Evolutionary conservation across 768 basidiomycete genomes (phyloP), one percentile per base, ranked within the genome.

Genomic region (Cubamyces lactineus): DNA sequence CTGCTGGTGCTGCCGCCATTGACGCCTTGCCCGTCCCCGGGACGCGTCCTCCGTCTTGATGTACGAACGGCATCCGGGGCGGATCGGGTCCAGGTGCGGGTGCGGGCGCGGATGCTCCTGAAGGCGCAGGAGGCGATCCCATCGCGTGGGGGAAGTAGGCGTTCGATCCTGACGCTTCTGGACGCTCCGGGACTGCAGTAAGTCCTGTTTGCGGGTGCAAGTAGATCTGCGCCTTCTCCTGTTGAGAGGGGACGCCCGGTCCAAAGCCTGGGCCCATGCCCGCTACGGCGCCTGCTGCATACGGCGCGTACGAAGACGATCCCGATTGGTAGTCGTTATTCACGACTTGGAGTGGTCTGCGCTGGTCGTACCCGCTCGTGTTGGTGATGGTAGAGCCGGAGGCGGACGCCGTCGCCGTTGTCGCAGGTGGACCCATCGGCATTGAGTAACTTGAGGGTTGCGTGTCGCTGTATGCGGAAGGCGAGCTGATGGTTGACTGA

Each of bases 161-260:
- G 28, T 26, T 41, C 39, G 60, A 61, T 19, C 60, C 53, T 6
- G 53, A 54, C 15, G 45, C 53, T 23, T 54, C 39, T 6, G 52
- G 17, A 16, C 53, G 53, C 12, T 54, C 60, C 13, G 38, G 53
- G 19, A 54, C 40, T 3, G 52, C 34, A 11, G 47, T 55, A 6
- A 55, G 46, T 19, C 60, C 60, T 28, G 53, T 28, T 21, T 61
- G 53, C n/a, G 60, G 60, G 34, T 61, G 60, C 7, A 61, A 21
- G 47, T 61, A 61, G 26, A 55, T 49, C 39, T 61, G 60, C 26
- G 53, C 19, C 60, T 61, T 61, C 53, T 61, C 60, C 16, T 39
- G 30, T 17, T 23, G 45, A 13, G 45, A 23, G 7, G 45, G 45
- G 30, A 9, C 46, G 9, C 34, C 34, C 9, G 34, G 34, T 1